phyloP scores from a whole-genome alignment of 306 rosid species.

The Rubus idaeus region DNA sequence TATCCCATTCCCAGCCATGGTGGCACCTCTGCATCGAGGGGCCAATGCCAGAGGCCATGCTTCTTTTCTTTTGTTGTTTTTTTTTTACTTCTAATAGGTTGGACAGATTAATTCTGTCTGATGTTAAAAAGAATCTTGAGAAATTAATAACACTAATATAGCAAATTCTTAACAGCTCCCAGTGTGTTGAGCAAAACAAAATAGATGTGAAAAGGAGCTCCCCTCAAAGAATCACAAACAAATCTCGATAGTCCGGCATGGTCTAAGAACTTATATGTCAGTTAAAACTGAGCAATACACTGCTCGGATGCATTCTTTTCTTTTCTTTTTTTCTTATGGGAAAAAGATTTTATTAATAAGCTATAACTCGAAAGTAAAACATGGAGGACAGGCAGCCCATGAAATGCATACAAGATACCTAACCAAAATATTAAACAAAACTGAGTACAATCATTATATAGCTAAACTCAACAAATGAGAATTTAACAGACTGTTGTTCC shows the following conservation, averaged over 20 bases:
- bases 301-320: not conserved
- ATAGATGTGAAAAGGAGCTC: not conserved
- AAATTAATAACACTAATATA: not conserved
- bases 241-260: not conserved
- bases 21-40: not conserved
- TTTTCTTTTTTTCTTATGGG: not conserved
- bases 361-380: not conserved
- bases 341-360: not conserved
- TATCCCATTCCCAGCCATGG: constrained; percentile 1
- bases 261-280: not conserved
- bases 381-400: not conserved
- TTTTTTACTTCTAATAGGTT: not conserved
- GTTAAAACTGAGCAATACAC: not conserved
- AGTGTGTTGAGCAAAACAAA: not conserved
- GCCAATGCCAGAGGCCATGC: not conserved
- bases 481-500: not conserved
- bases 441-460: too few relatives aligned
- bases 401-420: not conserved
- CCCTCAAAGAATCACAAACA: not conserved
- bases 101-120: not conserved
- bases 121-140: not conserved
- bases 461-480: not conserved
- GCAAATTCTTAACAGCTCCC: not conserved
- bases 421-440: not conserved
- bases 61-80: not conserved